phyloP scores from a whole-genome alignment of 306 rosid species.

The Dalbergia oliveri region DNA sequence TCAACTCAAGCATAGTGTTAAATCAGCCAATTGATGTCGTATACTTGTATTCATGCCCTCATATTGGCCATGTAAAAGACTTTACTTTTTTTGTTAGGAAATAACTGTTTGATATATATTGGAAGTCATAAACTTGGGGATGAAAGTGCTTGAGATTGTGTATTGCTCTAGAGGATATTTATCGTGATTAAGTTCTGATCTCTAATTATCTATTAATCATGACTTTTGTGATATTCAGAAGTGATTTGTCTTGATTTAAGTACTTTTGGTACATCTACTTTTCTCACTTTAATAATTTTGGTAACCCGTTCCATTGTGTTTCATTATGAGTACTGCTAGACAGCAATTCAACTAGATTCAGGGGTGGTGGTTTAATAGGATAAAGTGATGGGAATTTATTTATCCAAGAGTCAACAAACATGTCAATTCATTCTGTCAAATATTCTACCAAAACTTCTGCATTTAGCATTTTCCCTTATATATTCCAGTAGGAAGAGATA shows the following conservation, averaged over 20 bases:
- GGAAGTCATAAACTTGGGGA: background rate
- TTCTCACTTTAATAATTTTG: too few relatives aligned
- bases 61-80: background rate
- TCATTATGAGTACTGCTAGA: too few relatives aligned
- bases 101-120: background rate
- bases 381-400: background rate
- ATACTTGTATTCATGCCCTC: slow-evolving; percentile 18
- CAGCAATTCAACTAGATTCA: too few relatives aligned
- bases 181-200: background rate
- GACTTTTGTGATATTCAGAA: background rate
- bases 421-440: background rate
- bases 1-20: slow-evolving; percentile 17
- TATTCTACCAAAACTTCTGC: background rate
- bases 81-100: background rate
- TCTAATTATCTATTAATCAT: background rate
- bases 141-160: background rate
- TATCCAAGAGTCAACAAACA: background rate
- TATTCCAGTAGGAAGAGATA: background rate
- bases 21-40: background rate
- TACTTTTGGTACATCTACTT: too few relatives aligned
- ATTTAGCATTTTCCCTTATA: background rate
- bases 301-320: too few relatives aligned
- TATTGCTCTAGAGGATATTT: background rate
- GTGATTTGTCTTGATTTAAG: too few relatives aligned
- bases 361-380: too few relatives aligned